phyloP scores from a whole-genome alignment of 768 basidiomycete genomes.

The Punctularia strigosozonata region DNA sequence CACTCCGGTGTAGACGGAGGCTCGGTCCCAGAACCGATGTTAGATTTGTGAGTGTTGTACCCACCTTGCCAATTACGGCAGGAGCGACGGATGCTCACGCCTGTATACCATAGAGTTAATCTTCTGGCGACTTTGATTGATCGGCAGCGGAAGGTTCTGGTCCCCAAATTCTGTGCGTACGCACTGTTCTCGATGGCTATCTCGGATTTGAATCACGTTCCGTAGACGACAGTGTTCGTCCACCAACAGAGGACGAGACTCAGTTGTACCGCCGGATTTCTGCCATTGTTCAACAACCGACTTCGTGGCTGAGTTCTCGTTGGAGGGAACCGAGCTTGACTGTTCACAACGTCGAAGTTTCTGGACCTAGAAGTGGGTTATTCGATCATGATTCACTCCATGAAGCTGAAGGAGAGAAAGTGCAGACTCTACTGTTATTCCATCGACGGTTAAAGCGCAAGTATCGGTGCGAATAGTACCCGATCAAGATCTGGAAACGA shows the following conservation, averaged over 20 bases:
- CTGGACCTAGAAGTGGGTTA: slow-evolving; percentile 64
- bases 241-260: slow-evolving; percentile 54
- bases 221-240: slow-evolving; percentile 67
- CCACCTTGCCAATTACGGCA: background rate
- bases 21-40: slow-evolving; percentile 78
- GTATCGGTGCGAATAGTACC: slow-evolving; percentile 91
- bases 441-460: slow-evolving; percentile 70
- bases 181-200: background rate
- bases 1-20: slow-evolving; percentile 96
- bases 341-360: slow-evolving; percentile 74
- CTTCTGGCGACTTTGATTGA: slow-evolving; percentile 64
- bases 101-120: slow-evolving; percentile 42
- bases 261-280: slow-evolving; percentile 60
- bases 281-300: slow-evolving; percentile 51
- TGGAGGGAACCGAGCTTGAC: slow-evolving; percentile 92
- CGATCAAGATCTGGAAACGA: slow-evolving; percentile 70
- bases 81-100: background rate
- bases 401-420: too few species aligned
- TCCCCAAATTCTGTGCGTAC: slow-evolving; percentile 76
- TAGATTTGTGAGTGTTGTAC: slow-evolving; percentile 58
- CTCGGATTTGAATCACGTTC: background rate
- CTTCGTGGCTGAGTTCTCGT: slow-evolving; percentile 57
- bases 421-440: slow-evolving; percentile 80
- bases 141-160: slow-evolving; percentile 41
- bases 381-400: too few species aligned